Conservation (phyloP, 2,329 filamentous ascomycete species). For the Diaporthe helianthi region DNA sequence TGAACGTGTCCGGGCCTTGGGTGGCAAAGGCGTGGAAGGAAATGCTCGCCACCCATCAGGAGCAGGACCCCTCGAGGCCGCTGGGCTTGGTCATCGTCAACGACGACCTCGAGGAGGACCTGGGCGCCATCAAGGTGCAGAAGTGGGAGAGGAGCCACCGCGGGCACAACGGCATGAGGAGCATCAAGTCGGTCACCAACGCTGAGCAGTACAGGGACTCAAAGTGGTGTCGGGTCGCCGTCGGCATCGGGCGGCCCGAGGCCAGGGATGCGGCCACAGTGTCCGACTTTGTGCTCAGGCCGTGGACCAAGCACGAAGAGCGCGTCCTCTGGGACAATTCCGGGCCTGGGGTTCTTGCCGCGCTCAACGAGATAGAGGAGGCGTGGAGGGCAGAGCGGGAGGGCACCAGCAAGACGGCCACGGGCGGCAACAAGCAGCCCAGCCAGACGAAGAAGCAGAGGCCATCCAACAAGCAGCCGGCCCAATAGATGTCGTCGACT, state of each 20-base stretch:
- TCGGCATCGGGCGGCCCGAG: conserved; percentile 87
- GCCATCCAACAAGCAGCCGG: neutral
- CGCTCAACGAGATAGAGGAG: conserved; percentile 54
- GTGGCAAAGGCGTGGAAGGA: conserved; percentile 71
- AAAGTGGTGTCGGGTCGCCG: conserved; percentile 67
- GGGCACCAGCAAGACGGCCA: neutral
- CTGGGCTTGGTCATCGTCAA: conserved; percentile 77
- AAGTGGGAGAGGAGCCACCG: conserved; percentile 68
- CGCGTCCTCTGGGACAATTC: conserved; percentile 58
- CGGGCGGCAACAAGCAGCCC: neutral
- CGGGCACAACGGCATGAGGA: conserved; percentile 80
- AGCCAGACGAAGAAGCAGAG: conserved; percentile 23
- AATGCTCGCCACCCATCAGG: conserved; percentile 49
- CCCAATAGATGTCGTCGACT: neutral
- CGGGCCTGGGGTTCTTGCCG: conserved; percentile 58
- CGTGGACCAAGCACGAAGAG: conserved; percentile 64
- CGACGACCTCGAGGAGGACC: conserved; percentile 80
- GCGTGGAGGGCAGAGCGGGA: conserved; percentile 42
- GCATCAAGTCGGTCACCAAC: conserved; percentile 61
- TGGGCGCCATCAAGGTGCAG: conserved; percentile 72
- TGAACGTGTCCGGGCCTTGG: conserved; percentile 84
- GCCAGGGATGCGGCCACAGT: conserved; percentile 73
- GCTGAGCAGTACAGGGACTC: conserved; percentile 49
- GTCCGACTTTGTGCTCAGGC: conserved; percentile 76
- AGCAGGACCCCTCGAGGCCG: conserved; percentile 32